Percentiles rank a stretch among this genome's conserved stretches.
phyloP scores from a whole-genome alignment of 2,329 filamentous ascomycete species.

The Hyphodiscus sp. region DNA sequence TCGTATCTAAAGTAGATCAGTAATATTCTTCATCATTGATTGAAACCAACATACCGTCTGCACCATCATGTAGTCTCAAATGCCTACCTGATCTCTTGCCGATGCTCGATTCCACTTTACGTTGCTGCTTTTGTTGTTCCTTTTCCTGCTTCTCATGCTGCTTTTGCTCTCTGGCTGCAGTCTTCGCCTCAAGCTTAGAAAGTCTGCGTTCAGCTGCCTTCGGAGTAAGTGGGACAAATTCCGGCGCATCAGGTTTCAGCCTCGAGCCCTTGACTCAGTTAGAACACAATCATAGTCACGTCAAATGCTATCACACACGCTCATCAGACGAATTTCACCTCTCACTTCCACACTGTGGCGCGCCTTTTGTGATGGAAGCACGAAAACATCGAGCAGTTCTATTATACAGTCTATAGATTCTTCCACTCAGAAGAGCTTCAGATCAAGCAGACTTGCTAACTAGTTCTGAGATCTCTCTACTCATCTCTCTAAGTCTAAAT shows the following conservation, averaged over 20 bases:
- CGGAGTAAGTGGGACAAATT: constrained; percentile 30
- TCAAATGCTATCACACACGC: neutral
- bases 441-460: constrained; percentile 1
- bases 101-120: constrained; percentile 4
- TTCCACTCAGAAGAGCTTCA: neutral
- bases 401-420: neutral
- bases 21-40: constrained; percentile 1
- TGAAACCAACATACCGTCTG: neutral
- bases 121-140: constrained; percentile 20
- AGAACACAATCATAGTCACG: neutral
- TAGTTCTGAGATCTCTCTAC: neutral
- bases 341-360: constrained; percentile 5
- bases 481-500: neutral
- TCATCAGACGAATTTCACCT: neutral
- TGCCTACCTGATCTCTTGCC: neutral
- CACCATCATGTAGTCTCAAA: neutral
- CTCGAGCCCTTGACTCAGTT: constrained; percentile 22
- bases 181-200: constrained; percentile 11
- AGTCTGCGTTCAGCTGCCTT: neutral
- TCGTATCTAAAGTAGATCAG: constrained; percentile 7
- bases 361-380: neutral
- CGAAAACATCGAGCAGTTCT: neutral
- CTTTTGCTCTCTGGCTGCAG: constrained; percentile 17
- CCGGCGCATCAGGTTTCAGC: constrained; percentile 35
- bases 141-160: constrained; percentile 16